phyloP scores from a whole-genome alignment of 2,329 filamentous ascomycete species.

The Scytalidium lignicola region DNA sequence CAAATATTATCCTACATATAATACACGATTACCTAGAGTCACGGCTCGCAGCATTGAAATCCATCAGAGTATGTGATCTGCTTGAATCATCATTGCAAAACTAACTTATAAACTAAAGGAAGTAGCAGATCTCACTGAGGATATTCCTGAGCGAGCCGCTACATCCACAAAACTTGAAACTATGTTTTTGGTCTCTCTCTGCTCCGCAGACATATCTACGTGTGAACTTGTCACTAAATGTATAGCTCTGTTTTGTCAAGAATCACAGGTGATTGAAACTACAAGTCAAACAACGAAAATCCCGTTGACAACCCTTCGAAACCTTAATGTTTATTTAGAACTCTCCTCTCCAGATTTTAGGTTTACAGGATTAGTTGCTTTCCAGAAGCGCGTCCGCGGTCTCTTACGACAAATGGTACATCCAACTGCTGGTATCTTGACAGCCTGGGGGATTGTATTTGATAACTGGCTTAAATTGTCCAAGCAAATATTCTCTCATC shows the following conservation, averaged over 20 bases:
- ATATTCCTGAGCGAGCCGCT: conserved; percentile 48
- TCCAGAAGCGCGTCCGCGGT: conserved; percentile 60
- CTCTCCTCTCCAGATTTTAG: conserved; percentile 59
- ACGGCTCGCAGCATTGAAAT: conserved; percentile 45
- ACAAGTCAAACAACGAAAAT: conserved; percentile 45
- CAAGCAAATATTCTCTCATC: conserved; percentile 53
- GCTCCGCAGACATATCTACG: conserved; percentile 59
- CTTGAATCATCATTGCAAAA: conserved; percentile 23
- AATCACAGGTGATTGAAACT: conserved; percentile 50
- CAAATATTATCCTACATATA: conserved; percentile 22
- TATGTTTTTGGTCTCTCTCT: conserved; percentile 57
- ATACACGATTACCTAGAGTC: conserved; percentile 54
- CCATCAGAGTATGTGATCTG: conserved; percentile 27
- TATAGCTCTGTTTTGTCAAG: conserved; percentile 57
- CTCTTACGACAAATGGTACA: conserved; percentile 55
- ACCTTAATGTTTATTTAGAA: conserved; percentile 55
- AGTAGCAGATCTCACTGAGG: conserved; percentile 47
- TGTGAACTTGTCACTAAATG: conserved; percentile 61
- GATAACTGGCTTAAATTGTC: conserved; percentile 60
- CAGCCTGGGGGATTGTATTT: conserved; percentile 63
- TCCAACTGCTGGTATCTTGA: conserved; percentile 61
- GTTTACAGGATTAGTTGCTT: conserved; percentile 64
- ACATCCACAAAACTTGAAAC: conserved; percentile 56
- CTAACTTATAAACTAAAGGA: conserved; percentile 35
- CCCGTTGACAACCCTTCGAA: conserved; percentile 50